These are phyloP conservation scores for Epichloe hybrida DNA, from an alignment of 2,329 filamentous ascomycete genomes.

Conservation along the genomic window DNA sequence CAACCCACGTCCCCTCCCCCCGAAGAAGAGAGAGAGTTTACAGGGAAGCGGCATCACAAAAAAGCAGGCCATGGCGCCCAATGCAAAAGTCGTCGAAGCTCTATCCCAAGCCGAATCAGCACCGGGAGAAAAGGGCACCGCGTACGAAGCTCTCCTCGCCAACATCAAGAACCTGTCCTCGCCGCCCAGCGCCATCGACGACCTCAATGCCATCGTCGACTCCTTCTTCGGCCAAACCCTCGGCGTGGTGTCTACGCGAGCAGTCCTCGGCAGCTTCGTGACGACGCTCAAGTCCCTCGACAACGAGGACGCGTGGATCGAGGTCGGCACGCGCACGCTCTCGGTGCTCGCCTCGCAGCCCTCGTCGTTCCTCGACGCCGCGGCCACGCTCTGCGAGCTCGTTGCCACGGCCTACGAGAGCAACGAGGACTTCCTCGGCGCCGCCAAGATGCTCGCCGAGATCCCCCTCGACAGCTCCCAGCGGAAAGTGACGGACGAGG, in stretches of 20 bases:
- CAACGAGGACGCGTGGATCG: slow-evolving; percentile 54
- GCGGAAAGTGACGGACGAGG: slow-evolving; percentile 66
- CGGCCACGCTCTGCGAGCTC: slow-evolving; percentile 63
- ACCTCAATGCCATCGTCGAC: slow-evolving; percentile 55
- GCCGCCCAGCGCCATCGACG: slow-evolving; percentile 27
- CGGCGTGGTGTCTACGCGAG: slow-evolving; percentile 62
- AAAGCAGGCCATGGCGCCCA: slow-evolving; percentile 22
- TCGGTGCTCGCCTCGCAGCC: slow-evolving; percentile 46
- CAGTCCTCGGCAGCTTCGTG: slow-evolving; percentile 56
- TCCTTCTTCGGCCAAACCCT: slow-evolving; percentile 55
- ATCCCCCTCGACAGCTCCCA: slow-evolving; percentile 81
- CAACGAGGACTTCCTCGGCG: slow-evolving; percentile 66
- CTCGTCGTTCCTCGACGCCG: slow-evolving; percentile 69
- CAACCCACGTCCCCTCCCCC: too few species aligned
- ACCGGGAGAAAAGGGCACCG: slow-evolving; percentile 27
- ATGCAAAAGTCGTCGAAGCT: slow-evolving; percentile 27
- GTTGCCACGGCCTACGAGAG: slow-evolving; percentile 73
- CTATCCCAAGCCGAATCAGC: slow-evolving; percentile 26
- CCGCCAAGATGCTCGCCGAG: slow-evolving; percentile 64
- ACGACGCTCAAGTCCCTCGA: slow-evolving; percentile 45
- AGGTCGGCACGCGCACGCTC: slow-evolving; percentile 63
- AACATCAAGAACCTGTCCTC: slow-evolving; percentile 28
- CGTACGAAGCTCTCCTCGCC: slow-evolving; percentile 33
- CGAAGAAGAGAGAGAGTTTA: too few species aligned
- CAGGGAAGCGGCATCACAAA: not conserved